Conservation (phyloP, 2,329 filamentous ascomycete species). For the Anthostomella pinea region DNA sequence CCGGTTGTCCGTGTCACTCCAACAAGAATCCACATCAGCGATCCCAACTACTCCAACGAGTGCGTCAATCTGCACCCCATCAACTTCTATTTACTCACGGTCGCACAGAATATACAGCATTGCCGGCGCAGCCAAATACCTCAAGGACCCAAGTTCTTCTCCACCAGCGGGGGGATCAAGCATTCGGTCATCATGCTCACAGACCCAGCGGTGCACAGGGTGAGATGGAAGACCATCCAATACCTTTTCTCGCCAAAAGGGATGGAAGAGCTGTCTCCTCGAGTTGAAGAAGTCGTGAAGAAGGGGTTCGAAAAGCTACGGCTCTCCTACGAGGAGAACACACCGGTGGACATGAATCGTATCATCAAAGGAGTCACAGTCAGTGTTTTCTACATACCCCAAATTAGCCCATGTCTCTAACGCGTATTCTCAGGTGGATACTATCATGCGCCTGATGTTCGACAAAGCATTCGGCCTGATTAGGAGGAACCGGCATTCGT, state of each 20-base stretch:
- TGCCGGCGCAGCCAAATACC: conserved; percentile 5
- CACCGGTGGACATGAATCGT: conserved; percentile 12
- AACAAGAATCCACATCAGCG: conserved; percentile 9
- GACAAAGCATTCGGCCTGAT: conserved; percentile 9
- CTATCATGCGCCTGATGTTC: conserved; percentile 13
- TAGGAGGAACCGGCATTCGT: conserved; percentile 10
- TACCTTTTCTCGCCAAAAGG: conserved; percentile 8
- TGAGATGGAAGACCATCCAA: conserved; percentile 6
- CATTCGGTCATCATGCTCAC: conserved; percentile 12
- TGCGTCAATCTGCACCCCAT: neutral
- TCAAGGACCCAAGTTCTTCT: conserved; percentile 13
- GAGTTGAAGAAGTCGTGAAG: conserved; percentile 7
- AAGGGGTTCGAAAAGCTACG: conserved; percentile 7
- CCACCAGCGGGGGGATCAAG: conserved; percentile 11
- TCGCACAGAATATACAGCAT: conserved; percentile 8
- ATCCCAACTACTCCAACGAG: conserved; percentile 13
- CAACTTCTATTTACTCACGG: neutral
- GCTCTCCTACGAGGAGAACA: conserved; percentile 5
- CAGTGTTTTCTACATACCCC: neutral
- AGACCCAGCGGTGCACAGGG: conserved; percentile 8
- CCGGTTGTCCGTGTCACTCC: conserved; percentile 12
- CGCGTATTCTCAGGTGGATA: conserved; percentile 8
- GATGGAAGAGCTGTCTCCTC: conserved; percentile 11
- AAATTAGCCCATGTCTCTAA: neutral
- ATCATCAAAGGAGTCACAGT: conserved; percentile 13